These are phyloP conservation scores for Ogataea salicorniae DNA, from an alignment of 805 yeast species.

Conservation along the genomic window DNA sequence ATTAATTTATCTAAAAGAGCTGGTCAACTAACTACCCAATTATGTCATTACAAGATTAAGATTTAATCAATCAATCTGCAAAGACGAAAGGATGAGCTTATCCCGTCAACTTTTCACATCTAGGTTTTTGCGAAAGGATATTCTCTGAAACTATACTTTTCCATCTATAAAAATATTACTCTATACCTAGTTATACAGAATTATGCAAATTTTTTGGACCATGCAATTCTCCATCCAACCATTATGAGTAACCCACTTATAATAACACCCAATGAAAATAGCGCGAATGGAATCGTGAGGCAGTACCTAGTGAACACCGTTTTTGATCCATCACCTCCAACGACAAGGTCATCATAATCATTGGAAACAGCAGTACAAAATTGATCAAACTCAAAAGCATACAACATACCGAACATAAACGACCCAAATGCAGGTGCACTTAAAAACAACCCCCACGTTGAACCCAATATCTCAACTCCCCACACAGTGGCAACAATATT, in stretches of 20 bases:
- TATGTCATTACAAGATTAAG: no score
- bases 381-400: slow-evolving; percentile 58
- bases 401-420: slow-evolving; percentile 58
- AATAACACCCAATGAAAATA: slow-evolving; percentile 2
- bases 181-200: neutral
- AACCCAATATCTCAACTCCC: slow-evolving; percentile 84
- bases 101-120: no score
- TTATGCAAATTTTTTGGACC: neutral
- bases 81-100: no score
- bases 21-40: no score
- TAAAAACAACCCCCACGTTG: slow-evolving; percentile 86
- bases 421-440: slow-evolving; percentile 86
- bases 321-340: neutral
- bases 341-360: no score
- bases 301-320: neutral
- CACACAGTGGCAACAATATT: slow-evolving; percentile 72
- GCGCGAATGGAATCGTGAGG: slow-evolving; percentile 5
- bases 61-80: no score
- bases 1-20: no score
- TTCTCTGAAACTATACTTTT: no score
- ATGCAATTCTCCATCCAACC: neutral
- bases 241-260: neutral
- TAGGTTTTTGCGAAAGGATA: no score
- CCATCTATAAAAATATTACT: no score
- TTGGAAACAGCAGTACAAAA: slow-evolving; percentile 16